Evolutionary conservation across 2,329 filamentous ascomycete species (phyloP).

Genomic region (Botrytis cinerea): DNA sequence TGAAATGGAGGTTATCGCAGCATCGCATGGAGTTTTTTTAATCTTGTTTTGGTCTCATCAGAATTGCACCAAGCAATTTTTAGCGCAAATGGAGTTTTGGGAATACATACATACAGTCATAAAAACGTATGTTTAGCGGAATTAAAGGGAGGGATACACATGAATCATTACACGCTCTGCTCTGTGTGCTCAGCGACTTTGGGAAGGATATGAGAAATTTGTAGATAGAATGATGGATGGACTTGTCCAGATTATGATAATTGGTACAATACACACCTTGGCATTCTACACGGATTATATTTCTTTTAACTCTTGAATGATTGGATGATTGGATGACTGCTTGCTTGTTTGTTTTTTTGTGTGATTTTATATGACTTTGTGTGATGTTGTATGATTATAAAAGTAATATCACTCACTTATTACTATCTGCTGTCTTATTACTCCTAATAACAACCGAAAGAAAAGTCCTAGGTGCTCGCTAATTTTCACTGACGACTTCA

Average conservation of each 20-base stretch:
- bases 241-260: background rate
- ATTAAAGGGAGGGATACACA: background rate
- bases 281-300: background rate
- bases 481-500: no score
- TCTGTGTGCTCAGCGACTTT: background rate
- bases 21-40: background rate
- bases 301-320: background rate
- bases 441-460: no score
- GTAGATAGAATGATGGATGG: background rate
- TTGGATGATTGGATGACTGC: background rate
- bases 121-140: conserved; percentile 14
- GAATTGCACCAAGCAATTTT: background rate
- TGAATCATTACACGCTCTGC: background rate
- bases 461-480: no score
- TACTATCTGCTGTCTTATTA: no score
- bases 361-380: background rate
- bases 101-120: conserved; percentile 3
- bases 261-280: background rate
- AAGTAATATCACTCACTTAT: no score
- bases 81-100: conserved; percentile 11
- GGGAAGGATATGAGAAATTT: background rate
- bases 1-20: conserved; percentile 6
- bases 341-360: background rate
- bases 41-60: background rate
- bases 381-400: background rate